Evolutionary conservation across 768 basidiomycete species (phyloP).

Genomic region (Mycena leptocephala): DNA sequence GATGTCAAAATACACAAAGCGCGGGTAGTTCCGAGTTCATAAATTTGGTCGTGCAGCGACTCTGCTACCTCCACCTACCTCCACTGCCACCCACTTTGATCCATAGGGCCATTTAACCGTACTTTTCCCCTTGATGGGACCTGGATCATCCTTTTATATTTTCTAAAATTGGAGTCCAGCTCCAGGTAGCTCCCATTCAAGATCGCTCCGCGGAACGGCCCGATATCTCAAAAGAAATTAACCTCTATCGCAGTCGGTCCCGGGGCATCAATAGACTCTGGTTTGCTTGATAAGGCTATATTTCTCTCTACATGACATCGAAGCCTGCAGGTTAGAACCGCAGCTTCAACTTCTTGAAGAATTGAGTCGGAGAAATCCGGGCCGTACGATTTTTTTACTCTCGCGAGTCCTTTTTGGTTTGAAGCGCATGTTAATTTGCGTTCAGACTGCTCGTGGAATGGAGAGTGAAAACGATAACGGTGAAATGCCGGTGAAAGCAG

Average conservation of each 20-base stretch:
- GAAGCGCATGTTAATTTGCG: too few species aligned
- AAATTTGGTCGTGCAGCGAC: neutral
- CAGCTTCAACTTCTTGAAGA: neutral
- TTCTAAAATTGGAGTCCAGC: neutral
- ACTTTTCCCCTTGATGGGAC: neutral
- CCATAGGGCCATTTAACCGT: neutral
- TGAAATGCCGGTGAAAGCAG: too few species aligned
- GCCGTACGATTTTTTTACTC: neutral
- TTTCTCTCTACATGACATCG: neutral
- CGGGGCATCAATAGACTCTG: neutral
- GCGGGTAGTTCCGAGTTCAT: conserved; percentile 46
- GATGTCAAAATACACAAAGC: conserved; percentile 94
- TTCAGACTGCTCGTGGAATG: too few species aligned
- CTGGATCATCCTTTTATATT: neutral
- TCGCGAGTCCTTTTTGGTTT: neutral
- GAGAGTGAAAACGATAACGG: too few species aligned
- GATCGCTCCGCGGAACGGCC: neutral
- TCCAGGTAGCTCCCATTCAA: neutral
- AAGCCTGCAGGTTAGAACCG: neutral
- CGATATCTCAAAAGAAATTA: neutral
- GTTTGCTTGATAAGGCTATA: neutral
- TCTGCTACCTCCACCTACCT: neutral
- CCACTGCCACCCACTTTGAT: neutral
- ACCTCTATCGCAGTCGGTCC: neutral
- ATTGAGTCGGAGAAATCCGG: neutral